Evolutionary conservation across 2,329 filamentous ascomycete genomes (phyloP).

Genomic region (Penicillium expansum): DNA sequence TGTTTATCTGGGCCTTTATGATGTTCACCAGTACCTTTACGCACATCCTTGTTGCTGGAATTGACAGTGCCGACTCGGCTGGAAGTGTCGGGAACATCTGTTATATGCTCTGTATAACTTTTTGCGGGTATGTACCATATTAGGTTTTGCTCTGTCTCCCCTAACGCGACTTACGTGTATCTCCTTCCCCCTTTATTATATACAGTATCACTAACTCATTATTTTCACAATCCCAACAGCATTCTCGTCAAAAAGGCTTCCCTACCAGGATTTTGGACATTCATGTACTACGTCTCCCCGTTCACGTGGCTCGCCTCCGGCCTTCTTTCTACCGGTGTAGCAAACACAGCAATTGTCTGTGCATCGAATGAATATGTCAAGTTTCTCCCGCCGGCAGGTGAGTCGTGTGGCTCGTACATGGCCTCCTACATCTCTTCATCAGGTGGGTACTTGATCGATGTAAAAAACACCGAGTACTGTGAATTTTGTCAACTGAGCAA

Average conservation of each 20-base stretch:
- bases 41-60: constrained; percentile 61
- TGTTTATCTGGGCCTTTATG: constrained; percentile 63
- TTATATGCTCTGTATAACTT: background rate
- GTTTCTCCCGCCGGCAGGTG: background rate
- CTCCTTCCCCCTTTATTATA: background rate
- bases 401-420: background rate
- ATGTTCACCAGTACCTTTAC: constrained; percentile 68
- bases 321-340: background rate
- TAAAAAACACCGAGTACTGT: background rate
- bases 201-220: background rate
- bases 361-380: background rate
- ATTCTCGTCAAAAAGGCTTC: background rate
- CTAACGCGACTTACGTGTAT: background rate
- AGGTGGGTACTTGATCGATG: background rate
- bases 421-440: background rate
- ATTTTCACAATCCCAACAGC: background rate
- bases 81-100: background rate
- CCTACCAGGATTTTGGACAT: background rate
- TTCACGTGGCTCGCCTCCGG: background rate
- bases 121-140: background rate
- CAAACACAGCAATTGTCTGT: background rate
- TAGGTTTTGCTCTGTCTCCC: background rate
- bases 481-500: background rate
- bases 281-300: background rate
- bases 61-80: constrained; percentile 31